Percentiles rank a stretch among this genome's conserved stretches.
Evolutionary conservation across 2,329 filamentous ascomycete genomes (phyloP).

Genomic region (Trichoderma sp.): DNA sequence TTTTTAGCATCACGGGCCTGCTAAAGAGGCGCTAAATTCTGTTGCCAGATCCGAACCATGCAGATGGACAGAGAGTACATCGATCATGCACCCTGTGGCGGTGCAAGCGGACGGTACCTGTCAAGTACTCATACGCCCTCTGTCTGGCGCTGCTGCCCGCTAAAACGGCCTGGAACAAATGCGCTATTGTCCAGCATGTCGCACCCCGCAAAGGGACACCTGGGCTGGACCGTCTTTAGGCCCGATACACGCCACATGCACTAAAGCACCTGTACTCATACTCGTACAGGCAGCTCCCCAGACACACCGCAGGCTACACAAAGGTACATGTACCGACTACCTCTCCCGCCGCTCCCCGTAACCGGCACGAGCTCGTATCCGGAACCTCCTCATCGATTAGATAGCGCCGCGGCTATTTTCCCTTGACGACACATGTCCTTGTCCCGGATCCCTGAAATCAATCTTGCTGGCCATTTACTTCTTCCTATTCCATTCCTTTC

Average conservation of each 20-base stretch:
- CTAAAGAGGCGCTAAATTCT: not conserved
- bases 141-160: not conserved
- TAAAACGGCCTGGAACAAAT: not conserved
- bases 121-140: not conserved
- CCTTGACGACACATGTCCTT: conserved; percentile 35
- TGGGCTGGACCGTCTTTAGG: not conserved
- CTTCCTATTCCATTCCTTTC: not conserved
- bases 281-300: not conserved
- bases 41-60: not conserved
- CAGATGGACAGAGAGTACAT: not conserved
- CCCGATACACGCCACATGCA: not conserved
- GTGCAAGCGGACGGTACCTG: not conserved
- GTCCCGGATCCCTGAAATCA: conserved; percentile 24
- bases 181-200: not conserved
- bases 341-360: not conserved
- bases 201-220: not conserved
- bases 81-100: not conserved
- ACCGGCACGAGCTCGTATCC: not conserved
- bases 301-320: not conserved
- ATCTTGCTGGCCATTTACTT: not conserved
- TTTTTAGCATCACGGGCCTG: not conserved
- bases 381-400: not conserved
- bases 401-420: conserved; percentile 11
- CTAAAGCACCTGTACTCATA: not conserved
- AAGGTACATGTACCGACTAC: not conserved